Percentiles rank a stretch among this genome's conserved stretches.
phyloP scores from a whole-genome alignment of 345 rosid species.

The Citrus mangshanensis region DNA sequence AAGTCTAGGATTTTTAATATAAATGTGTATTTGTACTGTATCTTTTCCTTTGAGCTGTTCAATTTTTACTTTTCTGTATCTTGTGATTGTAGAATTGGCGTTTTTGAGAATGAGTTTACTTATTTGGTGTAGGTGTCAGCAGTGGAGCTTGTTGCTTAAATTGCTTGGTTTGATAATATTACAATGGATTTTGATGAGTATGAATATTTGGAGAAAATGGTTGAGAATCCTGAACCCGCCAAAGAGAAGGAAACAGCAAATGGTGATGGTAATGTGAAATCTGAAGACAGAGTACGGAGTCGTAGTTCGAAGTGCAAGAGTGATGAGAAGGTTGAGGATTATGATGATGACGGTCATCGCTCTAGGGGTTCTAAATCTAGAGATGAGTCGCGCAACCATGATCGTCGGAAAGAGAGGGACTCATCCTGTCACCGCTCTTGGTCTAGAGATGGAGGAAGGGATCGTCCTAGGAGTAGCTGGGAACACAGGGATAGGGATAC shows the following conservation, averaged over 20 bases:
- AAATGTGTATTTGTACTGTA: background rate
- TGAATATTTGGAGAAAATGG: constrained; percentile 84
- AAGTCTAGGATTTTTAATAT: background rate
- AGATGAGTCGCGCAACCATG: constrained; percentile 50
- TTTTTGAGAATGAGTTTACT: background rate
- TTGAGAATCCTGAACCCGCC: constrained; percentile 64
- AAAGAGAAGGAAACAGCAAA: constrained; percentile 51
- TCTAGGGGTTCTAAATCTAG: constrained; percentile 54
- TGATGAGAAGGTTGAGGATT: constrained; percentile 47
- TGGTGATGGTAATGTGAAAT: constrained; percentile 46
- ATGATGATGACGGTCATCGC: constrained; percentile 36
- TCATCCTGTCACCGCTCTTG: constrained; percentile 48
- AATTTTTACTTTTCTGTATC: background rate
- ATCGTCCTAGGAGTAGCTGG: constrained; percentile 52
- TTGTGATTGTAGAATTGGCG: background rate
- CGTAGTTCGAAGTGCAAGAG: constrained; percentile 57
- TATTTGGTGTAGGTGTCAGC: constrained; percentile 6
- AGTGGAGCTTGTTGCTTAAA: background rate
- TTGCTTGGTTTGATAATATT: constrained; percentile 13
- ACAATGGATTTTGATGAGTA: constrained; percentile 93
- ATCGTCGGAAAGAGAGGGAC: constrained; percentile 37
- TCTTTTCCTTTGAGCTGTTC: background rate
- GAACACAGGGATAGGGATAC: constrained; percentile 56
- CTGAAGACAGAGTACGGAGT: constrained; percentile 40
- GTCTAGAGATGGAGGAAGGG: constrained; percentile 80